Evolutionary conservation across 2,329 filamentous ascomycete species (phyloP).

Genomic region (Trichoderma atrobrunneum): DNA sequence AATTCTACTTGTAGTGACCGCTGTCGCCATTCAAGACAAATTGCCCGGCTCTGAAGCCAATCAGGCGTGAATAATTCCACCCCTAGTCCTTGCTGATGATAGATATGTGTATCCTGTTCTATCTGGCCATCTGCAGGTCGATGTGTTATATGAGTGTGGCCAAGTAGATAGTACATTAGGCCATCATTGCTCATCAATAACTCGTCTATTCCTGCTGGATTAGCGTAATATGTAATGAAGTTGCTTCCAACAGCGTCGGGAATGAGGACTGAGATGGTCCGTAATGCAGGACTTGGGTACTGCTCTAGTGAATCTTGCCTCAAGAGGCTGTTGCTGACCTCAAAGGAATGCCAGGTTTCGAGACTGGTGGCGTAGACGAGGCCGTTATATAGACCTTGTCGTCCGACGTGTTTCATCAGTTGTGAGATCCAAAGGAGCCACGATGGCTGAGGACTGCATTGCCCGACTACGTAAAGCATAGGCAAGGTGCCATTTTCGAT

Average conservation of each 20-base stretch:
- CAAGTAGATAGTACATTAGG: conserved; percentile 1
- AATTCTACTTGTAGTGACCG: conserved; percentile 7
- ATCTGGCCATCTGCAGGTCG: not conserved
- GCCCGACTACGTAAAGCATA: conserved; percentile 5
- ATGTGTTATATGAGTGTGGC: not conserved
- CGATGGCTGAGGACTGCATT: not conserved
- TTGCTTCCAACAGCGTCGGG: not conserved
- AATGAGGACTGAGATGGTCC: not conserved
- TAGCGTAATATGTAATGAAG: not conserved
- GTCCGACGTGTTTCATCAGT: not conserved
- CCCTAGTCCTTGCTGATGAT: not conserved
- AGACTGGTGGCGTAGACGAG: not conserved
- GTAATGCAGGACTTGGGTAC: not conserved
- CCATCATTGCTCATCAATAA: not conserved
- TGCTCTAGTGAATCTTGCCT: not conserved
- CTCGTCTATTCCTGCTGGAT: not conserved
- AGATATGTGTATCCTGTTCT: not conserved
- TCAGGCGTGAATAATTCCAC: not conserved
- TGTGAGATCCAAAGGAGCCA: conserved; percentile 8
- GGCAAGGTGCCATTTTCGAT: not conserved
- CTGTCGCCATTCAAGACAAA: not conserved
- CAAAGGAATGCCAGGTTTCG: conserved; percentile 2
- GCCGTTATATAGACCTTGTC: not conserved
- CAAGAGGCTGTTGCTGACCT: not conserved
- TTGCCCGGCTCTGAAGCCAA: not conserved